These are phyloP conservation scores for Yamadazyma friedrichii DNA, from an alignment of 1,139 yeast genomes.

Conservation along the genomic window DNA sequence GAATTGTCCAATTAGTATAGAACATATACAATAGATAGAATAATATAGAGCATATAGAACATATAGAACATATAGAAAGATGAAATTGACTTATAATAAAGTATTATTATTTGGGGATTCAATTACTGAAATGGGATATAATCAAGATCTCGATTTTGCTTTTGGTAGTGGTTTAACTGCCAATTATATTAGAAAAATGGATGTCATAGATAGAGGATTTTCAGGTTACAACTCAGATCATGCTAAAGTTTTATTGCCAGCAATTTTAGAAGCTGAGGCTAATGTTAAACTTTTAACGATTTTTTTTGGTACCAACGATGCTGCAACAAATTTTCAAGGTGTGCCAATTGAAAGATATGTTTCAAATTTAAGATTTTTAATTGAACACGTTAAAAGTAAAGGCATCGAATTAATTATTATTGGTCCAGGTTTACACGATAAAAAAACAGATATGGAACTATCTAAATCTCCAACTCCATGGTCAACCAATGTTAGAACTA, in stretches of 20 bases:
- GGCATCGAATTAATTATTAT: constrained; percentile 54
- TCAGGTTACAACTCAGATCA: constrained; percentile 62
- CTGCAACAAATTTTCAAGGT: constrained; percentile 49
- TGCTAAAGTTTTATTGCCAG: constrained; percentile 45
- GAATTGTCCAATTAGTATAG: too few species aligned
- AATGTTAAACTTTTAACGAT: constrained; percentile 47
- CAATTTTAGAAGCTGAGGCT: constrained; percentile 43
- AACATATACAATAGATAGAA: too few species aligned
- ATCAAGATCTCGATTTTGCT: constrained; percentile 36
- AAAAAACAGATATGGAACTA: constrained; percentile 11
- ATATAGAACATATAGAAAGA: background rate
- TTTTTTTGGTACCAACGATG: constrained; percentile 78
- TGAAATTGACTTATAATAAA: constrained; percentile 25
- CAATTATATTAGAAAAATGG: constrained; percentile 49
- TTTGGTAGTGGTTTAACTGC: constrained; percentile 53
- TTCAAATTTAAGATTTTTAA: constrained; percentile 45
- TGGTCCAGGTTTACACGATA: constrained; percentile 64
- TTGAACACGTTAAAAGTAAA: constrained; percentile 32
- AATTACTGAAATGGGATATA: constrained; percentile 54
- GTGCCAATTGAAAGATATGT: constrained; percentile 51
- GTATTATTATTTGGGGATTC: constrained; percentile 70
- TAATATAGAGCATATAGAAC: too few species aligned
- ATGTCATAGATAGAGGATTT: constrained; percentile 59
- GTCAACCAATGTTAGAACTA: constrained; percentile 26
- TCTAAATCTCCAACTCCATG: constrained; percentile 12